Base-by-base conservation (phyloP, 192 early-diverging fungal species). In the Coemansia sp. region DNA sequence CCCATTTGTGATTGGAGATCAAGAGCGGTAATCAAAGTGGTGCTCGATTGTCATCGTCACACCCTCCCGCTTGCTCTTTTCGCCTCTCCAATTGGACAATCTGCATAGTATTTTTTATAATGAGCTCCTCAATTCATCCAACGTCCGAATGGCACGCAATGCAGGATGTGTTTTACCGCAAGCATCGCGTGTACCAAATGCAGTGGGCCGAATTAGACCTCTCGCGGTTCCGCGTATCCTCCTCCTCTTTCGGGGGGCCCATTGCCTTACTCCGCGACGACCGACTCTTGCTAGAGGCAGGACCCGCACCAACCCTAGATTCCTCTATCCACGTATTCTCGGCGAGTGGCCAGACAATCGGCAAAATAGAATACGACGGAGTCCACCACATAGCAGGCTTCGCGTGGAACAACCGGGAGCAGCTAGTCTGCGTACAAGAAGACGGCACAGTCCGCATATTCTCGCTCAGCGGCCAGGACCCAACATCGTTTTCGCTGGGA, bases 261-360 rank as follows among this genome's bases (percentile, higher is more conserved):
- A 89, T 83, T 91, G 97, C 97, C 6, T 85, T 97, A 75, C 88
- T 97, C n/a, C 86, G 95, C 28, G 92, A 97, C 64, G 95, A 96
- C 72, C 84, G 86, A 38, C 92, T 94, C 70, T 80, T 97, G 13
- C 63, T 94, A 2, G 77, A 88, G 23, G 80, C 97, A 1, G 86
- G 91, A 37, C 84, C 87, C 6, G 87, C 91, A 37, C 89, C 89
- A 31, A 71, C 86, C 12, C 79, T 90, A 3, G 92, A 92, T 68
- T 88, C 94, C 3, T 87, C 86, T 21, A 90, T 97, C 39, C 86
- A 86, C 64, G 85, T 99, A 13, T 97, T 94, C 66, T 89, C 93
- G 8, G 90, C 91, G 31, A 85, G 93, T 31, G 97, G 97, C 37
- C 86, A 87, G 63, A 75, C 92, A 1, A 86, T 99, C 41, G 88